Conservation (phyloP, 2,329 filamentous ascomycete species). For the Tolypocladium pustulatum region DNA sequence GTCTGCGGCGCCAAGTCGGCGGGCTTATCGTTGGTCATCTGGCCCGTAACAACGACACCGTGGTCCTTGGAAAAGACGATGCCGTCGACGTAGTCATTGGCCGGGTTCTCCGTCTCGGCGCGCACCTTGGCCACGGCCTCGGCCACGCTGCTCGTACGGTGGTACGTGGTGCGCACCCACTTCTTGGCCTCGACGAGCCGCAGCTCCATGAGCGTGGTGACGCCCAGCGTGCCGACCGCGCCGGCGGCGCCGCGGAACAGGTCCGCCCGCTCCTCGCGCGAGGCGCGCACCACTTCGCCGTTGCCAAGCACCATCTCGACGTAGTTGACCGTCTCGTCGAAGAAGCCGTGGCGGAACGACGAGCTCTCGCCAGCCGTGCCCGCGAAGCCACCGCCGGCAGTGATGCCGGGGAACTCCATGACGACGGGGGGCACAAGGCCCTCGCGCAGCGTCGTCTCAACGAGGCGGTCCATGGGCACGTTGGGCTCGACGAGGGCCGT, state of each 20-base stretch:
- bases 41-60: slow-evolving; percentile 57
- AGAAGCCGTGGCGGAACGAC: slow-evolving; percentile 61
- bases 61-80: slow-evolving; percentile 53
- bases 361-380: slow-evolving; percentile 63
- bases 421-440: slow-evolving; percentile 61
- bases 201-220: slow-evolving; percentile 58
- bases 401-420: slow-evolving; percentile 70
- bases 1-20: slow-evolving; percentile 34
- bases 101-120: slow-evolving; percentile 29
- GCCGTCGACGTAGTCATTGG: slow-evolving; percentile 62
- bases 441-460: slow-evolving; percentile 53
- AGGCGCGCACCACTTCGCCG: slow-evolving; percentile 50
- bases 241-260: slow-evolving; percentile 57
- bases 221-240: slow-evolving; percentile 56
- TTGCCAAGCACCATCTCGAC: slow-evolving; percentile 62
- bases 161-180: slow-evolving; percentile 54
- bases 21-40: slow-evolving; percentile 44
- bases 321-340: slow-evolving; percentile 51
- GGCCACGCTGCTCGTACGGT: slow-evolving; percentile 36
- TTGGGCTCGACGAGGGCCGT: slow-evolving; percentile 66
- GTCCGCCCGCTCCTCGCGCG: slow-evolving; percentile 31
- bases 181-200: slow-evolving; percentile 47
- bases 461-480: slow-evolving; percentile 62
- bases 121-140: slow-evolving; percentile 38
- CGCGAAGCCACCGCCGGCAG: slow-evolving; percentile 59